phyloP scores from a whole-genome alignment of 805 yeast species.

The Candida tibetensis region DNA sequence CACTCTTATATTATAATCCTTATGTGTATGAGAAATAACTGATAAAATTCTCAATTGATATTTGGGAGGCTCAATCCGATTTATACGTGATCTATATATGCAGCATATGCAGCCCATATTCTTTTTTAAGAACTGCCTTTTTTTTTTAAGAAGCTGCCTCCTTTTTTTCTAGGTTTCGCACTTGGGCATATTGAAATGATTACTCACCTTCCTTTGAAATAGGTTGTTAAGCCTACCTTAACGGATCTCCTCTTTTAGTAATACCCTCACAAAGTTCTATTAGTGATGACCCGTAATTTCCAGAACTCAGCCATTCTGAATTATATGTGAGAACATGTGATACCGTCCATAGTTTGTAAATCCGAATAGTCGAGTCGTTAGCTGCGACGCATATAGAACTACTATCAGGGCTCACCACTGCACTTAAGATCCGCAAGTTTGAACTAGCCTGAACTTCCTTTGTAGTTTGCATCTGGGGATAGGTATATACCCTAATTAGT shows the following conservation, averaged over 20 bases:
- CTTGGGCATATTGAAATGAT: no score
- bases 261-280: conserved; percentile 12
- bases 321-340: conserved; percentile 13
- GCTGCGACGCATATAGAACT: conserved; percentile 67
- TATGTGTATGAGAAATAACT: no score
- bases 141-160: no score
- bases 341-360: conserved; percentile 66
- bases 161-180: no score
- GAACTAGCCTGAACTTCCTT: conserved; percentile 47
- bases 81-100: no score
- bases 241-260: neutral
- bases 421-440: conserved; percentile 60
- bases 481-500: conserved; percentile 59
- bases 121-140: no score
- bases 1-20: no score
- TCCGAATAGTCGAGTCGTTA: conserved; percentile 73
- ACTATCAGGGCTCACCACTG: conserved; percentile 64
- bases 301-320: neutral
- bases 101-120: no score
- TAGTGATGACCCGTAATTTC: conserved; percentile 9
- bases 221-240: no score
- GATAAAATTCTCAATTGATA: no score
- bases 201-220: no score
- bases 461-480: conserved; percentile 57
- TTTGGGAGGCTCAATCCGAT: no score